Evolutionary conservation across 352 stramenopile species (phyloP), one percentile per base, ranked within the genome.

Genomic region (Phytophthora litchii): DNA sequence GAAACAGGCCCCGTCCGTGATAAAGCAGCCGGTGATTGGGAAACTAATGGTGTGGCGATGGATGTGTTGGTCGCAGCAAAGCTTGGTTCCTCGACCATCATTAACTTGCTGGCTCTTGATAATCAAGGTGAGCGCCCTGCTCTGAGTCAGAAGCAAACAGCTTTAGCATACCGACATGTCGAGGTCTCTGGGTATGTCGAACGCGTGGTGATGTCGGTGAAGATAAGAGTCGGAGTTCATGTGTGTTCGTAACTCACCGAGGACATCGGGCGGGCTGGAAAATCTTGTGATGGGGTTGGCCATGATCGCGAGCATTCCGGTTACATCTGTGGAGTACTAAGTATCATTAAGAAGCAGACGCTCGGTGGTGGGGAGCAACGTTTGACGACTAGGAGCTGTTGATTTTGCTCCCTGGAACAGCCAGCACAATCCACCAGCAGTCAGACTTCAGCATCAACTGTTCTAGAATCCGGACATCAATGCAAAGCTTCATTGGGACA

Each of bases 381-480:
- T 60, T 60, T 45, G 53, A 52, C 51, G 31, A 59, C 29, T 4
- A 14, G 35, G 42, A 37, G 36, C 9, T 52, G 46, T 58, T 64
- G 47, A 59, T 40, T 40, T 11, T 52, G 20, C 25, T 59, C 29
- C 32, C 21, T 59, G 29, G 47, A 46, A 42, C 25, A 19, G 31
- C 46, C 47, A 53, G 38, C 31, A 64, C 55, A 58, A 64, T 64
- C 40, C 48, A 64, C 56, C 56, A 64, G 31, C 56, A 59, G 47
- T 34, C 29, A 20, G 3, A 23, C 48, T 51, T 53, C 40, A 64
- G 23, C 48, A 25, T 53, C 40, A 54, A 54, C 38, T 64, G 48
- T 48, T 54, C 25, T 47, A 43, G 2, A 42, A 17, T n/a, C 21
- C 10, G 21, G 37, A n/a, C 13, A 43, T 27, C 23, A 27, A 27